Percentiles rank a stretch among this genome's conserved stretches.
Evolutionary conservation across 2,329 filamentous ascomycete species (phyloP).

Genomic region (Trichoderma guizhouense): DNA sequence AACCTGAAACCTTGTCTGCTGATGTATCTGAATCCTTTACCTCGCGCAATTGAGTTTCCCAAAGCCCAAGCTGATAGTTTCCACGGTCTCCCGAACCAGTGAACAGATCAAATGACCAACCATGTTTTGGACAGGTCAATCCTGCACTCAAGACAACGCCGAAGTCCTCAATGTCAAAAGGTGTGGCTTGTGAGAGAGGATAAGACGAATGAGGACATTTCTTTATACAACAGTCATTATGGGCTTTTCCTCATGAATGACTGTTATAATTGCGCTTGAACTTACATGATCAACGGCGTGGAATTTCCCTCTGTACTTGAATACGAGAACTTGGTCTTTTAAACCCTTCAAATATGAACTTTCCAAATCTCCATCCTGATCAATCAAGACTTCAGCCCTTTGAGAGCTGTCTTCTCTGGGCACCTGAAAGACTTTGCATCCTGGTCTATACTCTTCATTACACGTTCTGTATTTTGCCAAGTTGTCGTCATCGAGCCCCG

Average conservation of each 20-base stretch:
- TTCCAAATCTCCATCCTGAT: constrained; percentile 31
- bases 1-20: neutral
- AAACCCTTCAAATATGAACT: constrained; percentile 35
- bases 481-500: constrained; percentile 39
- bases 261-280: neutral
- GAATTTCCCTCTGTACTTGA: constrained; percentile 60
- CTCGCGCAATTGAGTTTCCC: constrained; percentile 58
- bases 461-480: constrained; percentile 40
- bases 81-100: constrained; percentile 61
- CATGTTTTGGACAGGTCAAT: constrained; percentile 65
- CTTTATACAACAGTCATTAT: constrained; percentile 33
- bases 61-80: constrained; percentile 58
- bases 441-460: constrained; percentile 39
- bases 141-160: constrained; percentile 61
- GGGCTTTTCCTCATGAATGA: neutral
- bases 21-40: neutral
- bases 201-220: constrained; percentile 66
- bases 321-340: constrained; percentile 62
- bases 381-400: constrained; percentile 36
- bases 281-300: constrained; percentile 67
- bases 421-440: constrained; percentile 59
- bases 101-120: constrained; percentile 68
- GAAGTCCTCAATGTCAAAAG: constrained; percentile 73
- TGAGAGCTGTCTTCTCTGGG: constrained; percentile 38
- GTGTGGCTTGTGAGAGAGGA: constrained; percentile 58